Conservation (phyloP, 2,329 filamentous ascomycete genomes). For the Gaeumannomyces sp. region DNA sequence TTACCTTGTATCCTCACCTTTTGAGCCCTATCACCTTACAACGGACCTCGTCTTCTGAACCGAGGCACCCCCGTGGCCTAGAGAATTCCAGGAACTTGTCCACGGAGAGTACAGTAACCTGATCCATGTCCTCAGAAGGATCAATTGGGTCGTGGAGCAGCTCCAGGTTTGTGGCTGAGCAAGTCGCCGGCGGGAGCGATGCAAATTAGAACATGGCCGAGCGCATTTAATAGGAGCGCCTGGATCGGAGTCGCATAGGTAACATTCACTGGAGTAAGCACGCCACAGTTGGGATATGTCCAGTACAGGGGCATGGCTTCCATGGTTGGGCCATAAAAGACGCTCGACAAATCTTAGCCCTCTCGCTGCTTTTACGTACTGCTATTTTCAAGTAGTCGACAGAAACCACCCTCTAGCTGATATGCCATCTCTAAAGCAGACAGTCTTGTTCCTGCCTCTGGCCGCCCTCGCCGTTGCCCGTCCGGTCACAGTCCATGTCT, state of each 20-base stretch:
- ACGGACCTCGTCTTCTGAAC: too few relatives aligned
- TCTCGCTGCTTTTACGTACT: too few relatives aligned
- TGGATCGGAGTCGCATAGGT: background rate
- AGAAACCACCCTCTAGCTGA: background rate
- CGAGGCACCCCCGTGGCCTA: too few relatives aligned
- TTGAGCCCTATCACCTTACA: too few relatives aligned
- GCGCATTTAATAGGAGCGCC: too few relatives aligned
- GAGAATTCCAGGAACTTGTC: too few relatives aligned
- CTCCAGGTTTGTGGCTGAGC: background rate
- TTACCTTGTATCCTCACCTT: too few relatives aligned
- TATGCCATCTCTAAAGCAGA: background rate
- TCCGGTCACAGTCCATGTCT: background rate
- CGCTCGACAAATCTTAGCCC: background rate
- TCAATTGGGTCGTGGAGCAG: slow-evolving; percentile 9
- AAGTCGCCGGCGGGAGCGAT: background rate
- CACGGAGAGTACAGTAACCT: background rate
- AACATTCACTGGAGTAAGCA: background rate
- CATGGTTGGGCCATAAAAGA: background rate
- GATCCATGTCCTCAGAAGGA: background rate
- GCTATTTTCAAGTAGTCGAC: background rate
- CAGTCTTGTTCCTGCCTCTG: background rate
- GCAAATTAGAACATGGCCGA: background rate
- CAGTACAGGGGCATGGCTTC: background rate
- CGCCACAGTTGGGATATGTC: background rate
- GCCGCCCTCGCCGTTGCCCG: background rate